A percentile compares a stretch with the other conserved stretches of the same genome.
These are phyloP conservation scores for Cutaneotrichosporon dermatis DNA, from an alignment of 1,284 basidiomycete species.

Conservation along the genomic window DNA sequence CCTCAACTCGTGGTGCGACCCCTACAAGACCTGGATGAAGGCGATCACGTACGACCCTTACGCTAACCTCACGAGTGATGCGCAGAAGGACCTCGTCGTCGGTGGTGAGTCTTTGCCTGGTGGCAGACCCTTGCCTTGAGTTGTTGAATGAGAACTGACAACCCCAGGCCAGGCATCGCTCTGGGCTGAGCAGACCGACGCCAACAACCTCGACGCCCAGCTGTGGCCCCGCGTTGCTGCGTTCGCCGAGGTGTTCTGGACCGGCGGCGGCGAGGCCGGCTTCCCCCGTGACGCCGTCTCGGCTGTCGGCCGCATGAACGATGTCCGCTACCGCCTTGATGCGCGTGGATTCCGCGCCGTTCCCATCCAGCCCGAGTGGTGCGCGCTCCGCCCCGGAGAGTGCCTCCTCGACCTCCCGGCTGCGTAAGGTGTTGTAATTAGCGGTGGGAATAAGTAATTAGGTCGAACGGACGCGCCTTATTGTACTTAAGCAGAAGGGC, in stretches of 20 bases:
- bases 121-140: too few relatives aligned
- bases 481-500: too few relatives aligned
- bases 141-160: neutral
- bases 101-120: slow-evolving; percentile 48
- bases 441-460: neutral
- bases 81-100: slow-evolving; percentile 57
- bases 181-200: slow-evolving; percentile 72
- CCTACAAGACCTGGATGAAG: slow-evolving; percentile 72
- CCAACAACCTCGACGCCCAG: slow-evolving; percentile 64
- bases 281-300: slow-evolving; percentile 50
- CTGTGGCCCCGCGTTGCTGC: slow-evolving; percentile 76
- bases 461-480: too few relatives aligned
- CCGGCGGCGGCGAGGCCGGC: slow-evolving; percentile 52
- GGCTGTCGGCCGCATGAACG: slow-evolving; percentile 72
- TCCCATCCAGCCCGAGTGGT: slow-evolving; percentile 74
- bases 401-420: slow-evolving; percentile 1
- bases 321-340: slow-evolving; percentile 64
- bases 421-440: neutral
- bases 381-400: slow-evolving; percentile 62
- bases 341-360: slow-evolving; percentile 64
- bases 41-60: slow-evolving; percentile 57
- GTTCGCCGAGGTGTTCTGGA: slow-evolving; percentile 78
- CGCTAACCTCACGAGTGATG: slow-evolving; percentile 54
- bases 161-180: slow-evolving; percentile 56
- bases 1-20: slow-evolving; percentile 61